A percentile compares a stretch with the other conserved stretches of the same genome.
These are phyloP conservation scores for Aspergillus pseudotamarii DNA, from an alignment of 2,329 filamentous ascomycete species.

Conservation along the genomic window DNA sequence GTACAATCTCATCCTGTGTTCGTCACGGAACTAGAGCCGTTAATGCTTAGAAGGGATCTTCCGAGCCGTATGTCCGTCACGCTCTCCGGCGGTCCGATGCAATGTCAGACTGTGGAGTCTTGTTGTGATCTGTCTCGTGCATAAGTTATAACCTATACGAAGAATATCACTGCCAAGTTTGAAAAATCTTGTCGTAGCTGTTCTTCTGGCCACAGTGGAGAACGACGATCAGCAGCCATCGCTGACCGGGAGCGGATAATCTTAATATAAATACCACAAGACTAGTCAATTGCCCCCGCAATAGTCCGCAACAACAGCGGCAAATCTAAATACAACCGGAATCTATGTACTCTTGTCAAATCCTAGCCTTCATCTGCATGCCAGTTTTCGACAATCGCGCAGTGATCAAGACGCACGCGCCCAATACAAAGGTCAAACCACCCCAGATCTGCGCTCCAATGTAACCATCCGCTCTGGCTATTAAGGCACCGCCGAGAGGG, in stretches of 20 bases:
- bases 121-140: background rate
- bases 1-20: background rate
- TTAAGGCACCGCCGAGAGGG: slow-evolving; percentile 51
- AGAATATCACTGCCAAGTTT: background rate
- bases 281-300: background rate
- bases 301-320: background rate
- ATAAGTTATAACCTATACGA: background rate
- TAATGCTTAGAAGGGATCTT: background rate
- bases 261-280: background rate
- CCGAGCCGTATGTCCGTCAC: background rate
- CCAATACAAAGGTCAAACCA: slow-evolving; percentile 26
- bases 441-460: slow-evolving; percentile 50
- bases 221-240: background rate
- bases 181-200: background rate
- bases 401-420: slow-evolving; percentile 15
- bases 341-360: slow-evolving; percentile 3
- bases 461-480: slow-evolving; percentile 47
- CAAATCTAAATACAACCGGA: background rate
- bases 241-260: background rate
- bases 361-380: slow-evolving; percentile 9
- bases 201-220: background rate
- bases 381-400: slow-evolving; percentile 15
- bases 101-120: background rate
- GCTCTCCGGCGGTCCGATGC: background rate
- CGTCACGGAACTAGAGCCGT: background rate